phyloP scores from a whole-genome alignment of 225 moss, liverwort and hornwort genomes.

The Polytrichum commune region DNA sequence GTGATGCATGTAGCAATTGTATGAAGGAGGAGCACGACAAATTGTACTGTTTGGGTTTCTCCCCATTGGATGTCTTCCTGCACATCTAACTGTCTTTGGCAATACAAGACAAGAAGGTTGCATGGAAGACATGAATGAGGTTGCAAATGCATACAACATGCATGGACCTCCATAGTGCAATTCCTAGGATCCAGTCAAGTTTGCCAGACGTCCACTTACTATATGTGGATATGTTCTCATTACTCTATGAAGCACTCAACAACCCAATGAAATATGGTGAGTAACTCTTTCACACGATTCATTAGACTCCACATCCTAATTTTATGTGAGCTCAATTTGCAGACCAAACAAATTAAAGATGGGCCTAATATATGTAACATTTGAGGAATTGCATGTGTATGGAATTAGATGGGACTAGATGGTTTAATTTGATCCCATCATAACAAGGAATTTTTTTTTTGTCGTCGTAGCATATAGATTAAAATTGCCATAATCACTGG shows the following conservation, averaged over 20 bases:
- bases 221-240: constrained; percentile 16
- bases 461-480: no score
- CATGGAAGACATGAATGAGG: constrained; percentile 25
- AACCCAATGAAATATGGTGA: constrained; percentile 39
- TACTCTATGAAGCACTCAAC: constrained; percentile 11
- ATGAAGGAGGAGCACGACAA: constrained; percentile 39
- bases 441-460: no score
- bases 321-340: no score
- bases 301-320: no score
- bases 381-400: no score
- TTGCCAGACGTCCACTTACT: constrained; percentile 13
- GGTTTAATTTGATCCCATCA: no score
- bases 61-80: constrained; percentile 49
- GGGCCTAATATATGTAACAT: no score
- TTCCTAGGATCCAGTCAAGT: not conserved
- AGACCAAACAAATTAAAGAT: no score
- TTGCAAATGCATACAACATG: constrained; percentile 11
- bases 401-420: no score
- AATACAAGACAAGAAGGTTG: constrained; percentile 12
- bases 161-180: not conserved
- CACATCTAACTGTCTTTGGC: constrained; percentile 8
- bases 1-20: constrained; percentile 21
- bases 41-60: constrained; percentile 39
- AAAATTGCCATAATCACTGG: no score
- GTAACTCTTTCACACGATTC: not conserved